These are phyloP conservation scores for Chaetomiaceae sp. DNA, from an alignment of 2,329 filamentous ascomycete species.

Conservation along the genomic window DNA sequence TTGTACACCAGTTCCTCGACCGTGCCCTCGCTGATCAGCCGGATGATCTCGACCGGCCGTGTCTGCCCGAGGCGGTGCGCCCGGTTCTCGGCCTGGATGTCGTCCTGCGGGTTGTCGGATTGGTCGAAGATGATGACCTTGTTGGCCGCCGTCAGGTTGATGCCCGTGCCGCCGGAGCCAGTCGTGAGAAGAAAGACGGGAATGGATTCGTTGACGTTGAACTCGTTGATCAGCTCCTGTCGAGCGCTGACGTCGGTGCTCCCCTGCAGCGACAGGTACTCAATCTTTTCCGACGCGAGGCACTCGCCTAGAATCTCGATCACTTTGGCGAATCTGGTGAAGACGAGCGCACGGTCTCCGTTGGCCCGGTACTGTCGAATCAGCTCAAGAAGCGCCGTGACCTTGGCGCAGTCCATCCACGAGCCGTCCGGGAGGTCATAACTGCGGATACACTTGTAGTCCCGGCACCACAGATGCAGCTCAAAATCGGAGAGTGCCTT, in stretches of 20 bases:
- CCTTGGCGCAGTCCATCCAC: conserved; percentile 69
- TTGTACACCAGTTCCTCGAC: conserved; percentile 93
- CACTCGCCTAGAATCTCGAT: conserved; percentile 86
- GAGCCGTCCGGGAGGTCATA: conserved; percentile 49
- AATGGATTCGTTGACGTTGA: conserved; percentile 68
- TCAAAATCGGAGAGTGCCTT: conserved; percentile 57
- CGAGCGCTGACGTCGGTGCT: conserved; percentile 74
- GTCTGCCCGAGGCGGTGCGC: conserved; percentile 93
- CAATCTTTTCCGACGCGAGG: conserved; percentile 63
- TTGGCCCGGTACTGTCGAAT: conserved; percentile 67
- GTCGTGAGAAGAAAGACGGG: conserved; percentile 91
- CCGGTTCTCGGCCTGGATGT: conserved; percentile 96
- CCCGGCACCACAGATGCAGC: conserved; percentile 59
- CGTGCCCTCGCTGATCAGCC: conserved; percentile 72
- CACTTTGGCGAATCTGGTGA: conserved; percentile 87
- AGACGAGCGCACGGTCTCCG: conserved; percentile 82
- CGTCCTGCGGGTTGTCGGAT: conserved; percentile 96
- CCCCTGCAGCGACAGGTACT: conserved; percentile 82
- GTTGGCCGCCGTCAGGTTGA: conserved; percentile 92
- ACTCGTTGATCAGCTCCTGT: conserved; percentile 82
- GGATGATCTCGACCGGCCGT: conserved; percentile 81
- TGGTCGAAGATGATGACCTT: conserved; percentile 97
- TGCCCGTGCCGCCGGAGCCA: conserved; percentile 90
- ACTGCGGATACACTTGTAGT: conserved; percentile 48
- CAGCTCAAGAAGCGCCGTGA: conserved; percentile 71